Base-by-base conservation (phyloP, 345 rosid genomes). In the Murraya paniculata region DNA sequence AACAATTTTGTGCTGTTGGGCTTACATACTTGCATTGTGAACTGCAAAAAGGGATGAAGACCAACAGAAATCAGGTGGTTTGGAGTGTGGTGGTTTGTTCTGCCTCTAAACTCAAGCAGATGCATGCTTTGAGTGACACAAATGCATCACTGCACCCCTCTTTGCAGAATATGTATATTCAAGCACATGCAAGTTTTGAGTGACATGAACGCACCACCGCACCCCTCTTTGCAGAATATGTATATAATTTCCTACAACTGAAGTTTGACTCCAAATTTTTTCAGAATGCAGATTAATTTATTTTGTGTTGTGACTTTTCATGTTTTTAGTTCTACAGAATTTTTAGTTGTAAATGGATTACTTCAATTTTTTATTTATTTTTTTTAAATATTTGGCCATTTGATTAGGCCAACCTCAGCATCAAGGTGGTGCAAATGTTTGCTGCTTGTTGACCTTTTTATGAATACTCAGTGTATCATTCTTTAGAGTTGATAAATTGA, bases 401-500 rank as follows among this genome's bases (percentile, higher is more conserved):
- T 39, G 41, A 38, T 38, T 38, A 38, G 10, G 41, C 41, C 41
- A 38, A 9, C 41, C 9, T 38, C 2, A 38, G 11, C 3, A 27
- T 45, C n/a, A 27, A 50, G 48, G 30, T 67, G 38, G 10, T 55
- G 72, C 14, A 69, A 68, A 48, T 39, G 48, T 64, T 41, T 64
- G 59, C 76, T 11, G 61, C 70, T 68, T 24, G 7, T 36, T 61
- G 30, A 33, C 53, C 74, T 30, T 60, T 22, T 64, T 67, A 50
- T 74, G 60, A 24, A 45, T 8, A 4, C 64, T 64, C 13, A 22
- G 24, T 39, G 2, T 58, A 28, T 65, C 57, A 50, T 62, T 66
- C 19, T 39, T 79, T 21, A 36, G 72, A 68, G 24, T 71, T 78
- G 72, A 31, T 65, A 30, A 71, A 79, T 60, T 84, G 77, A 81